phyloP scores from a whole-genome alignment of 768 basidiomycete genomes.

The Kwoniella sp. region DNA sequence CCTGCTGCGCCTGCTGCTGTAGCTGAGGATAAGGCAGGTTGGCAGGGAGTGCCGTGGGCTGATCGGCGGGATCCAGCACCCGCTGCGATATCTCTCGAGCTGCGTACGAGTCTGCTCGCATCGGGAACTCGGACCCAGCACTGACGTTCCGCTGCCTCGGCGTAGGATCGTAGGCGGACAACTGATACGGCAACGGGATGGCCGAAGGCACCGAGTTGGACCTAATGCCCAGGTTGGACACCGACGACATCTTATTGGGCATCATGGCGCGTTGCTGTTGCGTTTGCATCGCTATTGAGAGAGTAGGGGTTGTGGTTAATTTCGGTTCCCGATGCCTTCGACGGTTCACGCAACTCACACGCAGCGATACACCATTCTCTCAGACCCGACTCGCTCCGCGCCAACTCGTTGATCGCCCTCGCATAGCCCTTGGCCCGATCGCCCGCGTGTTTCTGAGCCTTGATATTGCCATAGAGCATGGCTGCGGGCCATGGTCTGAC shows the following conservation, averaged over 20 bases:
- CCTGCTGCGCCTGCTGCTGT: slow-evolving; percentile 20
- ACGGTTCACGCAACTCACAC: too few species aligned
- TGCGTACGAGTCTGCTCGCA: slow-evolving; percentile 41
- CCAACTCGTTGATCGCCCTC: slow-evolving; percentile 40
- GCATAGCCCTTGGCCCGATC: slow-evolving; percentile 47
- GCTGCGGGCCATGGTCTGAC: slow-evolving; percentile 44
- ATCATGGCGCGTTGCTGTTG: not conserved
- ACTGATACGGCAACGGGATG: slow-evolving; percentile 15
- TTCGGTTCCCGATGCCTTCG: too few species aligned
- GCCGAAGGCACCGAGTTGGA: slow-evolving; percentile 12
- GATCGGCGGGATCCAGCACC: slow-evolving; percentile 36
- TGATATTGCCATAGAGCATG: slow-evolving; percentile 46
- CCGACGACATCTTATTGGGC: slow-evolving; percentile 3
- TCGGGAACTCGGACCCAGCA: slow-evolving; percentile 39
- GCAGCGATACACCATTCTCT: slow-evolving; percentile 38
- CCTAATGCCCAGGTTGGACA: slow-evolving; percentile 10
- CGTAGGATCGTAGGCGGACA: slow-evolving; percentile 11
- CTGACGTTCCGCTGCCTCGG: slow-evolving; percentile 34
- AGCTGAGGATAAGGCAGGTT: slow-evolving; percentile 45
- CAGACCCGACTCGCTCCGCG: slow-evolving; percentile 40
- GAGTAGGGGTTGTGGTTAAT: too few species aligned
- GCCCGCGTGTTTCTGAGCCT: slow-evolving; percentile 37
- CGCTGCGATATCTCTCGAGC: slow-evolving; percentile 43
- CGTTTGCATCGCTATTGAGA: not conserved
- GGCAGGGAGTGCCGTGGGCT: slow-evolving; percentile 33